Percentiles rank a stretch among this genome's conserved stretches.
phyloP scores from a whole-genome alignment of 208 protist species.

The Balamuthia mandrillaris region DNA sequence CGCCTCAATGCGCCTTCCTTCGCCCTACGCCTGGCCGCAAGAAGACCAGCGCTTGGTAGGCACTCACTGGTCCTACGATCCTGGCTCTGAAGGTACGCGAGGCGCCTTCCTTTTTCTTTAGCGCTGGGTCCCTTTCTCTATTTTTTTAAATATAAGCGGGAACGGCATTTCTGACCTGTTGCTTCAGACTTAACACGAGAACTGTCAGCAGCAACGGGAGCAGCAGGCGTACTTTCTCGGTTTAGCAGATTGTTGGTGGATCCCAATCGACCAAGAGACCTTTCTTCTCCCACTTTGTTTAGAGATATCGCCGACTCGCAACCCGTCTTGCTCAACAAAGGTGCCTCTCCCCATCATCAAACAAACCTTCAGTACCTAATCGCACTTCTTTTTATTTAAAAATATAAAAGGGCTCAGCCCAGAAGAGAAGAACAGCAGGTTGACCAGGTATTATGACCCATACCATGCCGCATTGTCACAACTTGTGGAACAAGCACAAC shows the following conservation, averaged over 20 bases:
- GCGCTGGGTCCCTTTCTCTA: background rate
- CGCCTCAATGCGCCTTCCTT: background rate
- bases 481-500: background rate
- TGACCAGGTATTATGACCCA: background rate
- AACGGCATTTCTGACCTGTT: background rate
- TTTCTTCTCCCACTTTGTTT: slow-evolving; percentile 20
- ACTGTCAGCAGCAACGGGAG: background rate
- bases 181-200: background rate
- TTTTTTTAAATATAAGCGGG: background rate
- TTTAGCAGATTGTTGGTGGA: slow-evolving; percentile 15
- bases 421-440: background rate
- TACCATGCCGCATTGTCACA: background rate
- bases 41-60: background rate
- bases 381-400: background rate
- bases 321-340: background rate
- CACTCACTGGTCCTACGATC: slow-evolving; percentile 6
- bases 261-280: background rate
- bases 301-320: background rate
- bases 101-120: background rate
- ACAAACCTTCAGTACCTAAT: background rate
- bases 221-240: background rate
- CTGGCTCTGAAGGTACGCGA: background rate
- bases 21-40: background rate
- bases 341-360: background rate
- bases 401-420: background rate